Percentiles rank a stretch among this genome's conserved stretches.
These are phyloP conservation scores for Colletotrichum lini DNA, from an alignment of 2,329 filamentous ascomycete genomes.

Conservation along the genomic window DNA sequence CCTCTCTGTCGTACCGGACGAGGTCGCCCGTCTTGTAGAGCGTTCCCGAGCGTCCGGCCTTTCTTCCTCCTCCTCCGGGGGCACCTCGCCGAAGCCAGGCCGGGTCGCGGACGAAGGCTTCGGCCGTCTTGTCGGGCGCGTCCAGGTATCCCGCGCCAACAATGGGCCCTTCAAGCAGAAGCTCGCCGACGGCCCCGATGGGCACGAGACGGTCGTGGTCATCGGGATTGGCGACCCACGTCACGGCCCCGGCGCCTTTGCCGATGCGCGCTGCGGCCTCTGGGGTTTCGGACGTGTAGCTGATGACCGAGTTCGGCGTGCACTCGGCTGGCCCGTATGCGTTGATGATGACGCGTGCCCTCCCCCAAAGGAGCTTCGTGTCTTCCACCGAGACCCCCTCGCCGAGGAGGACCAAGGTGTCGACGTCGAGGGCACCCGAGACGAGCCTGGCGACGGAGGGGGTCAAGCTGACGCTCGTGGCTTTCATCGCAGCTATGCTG, in stretches of 20 bases:
- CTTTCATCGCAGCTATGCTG: background rate
- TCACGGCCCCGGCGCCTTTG: slow-evolving; percentile 41
- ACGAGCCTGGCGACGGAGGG: background rate
- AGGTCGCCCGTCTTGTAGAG: slow-evolving; percentile 60
- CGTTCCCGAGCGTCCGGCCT: slow-evolving; percentile 43
- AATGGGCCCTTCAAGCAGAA: slow-evolving; percentile 30
- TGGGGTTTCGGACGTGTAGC: background rate
- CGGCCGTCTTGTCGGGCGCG: slow-evolving; percentile 45
- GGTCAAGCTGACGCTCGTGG: background rate
- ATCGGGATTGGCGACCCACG: slow-evolving; percentile 49
- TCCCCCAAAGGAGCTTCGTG: background rate
- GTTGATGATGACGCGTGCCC: background rate
- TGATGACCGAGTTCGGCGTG: background rate
- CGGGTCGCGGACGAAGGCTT: slow-evolving; percentile 37
- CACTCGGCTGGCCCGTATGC: slow-evolving; percentile 5
- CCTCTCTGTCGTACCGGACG: slow-evolving; percentile 50
- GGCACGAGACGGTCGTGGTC: slow-evolving; percentile 48
- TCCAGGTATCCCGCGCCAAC: slow-evolving; percentile 30
- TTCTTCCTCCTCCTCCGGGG: slow-evolving; percentile 41
- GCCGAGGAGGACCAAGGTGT: background rate
- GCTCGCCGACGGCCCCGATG: slow-evolving; percentile 43
- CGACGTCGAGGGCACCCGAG: background rate
- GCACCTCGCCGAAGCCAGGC: background rate
- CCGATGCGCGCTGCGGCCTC: slow-evolving; percentile 35
- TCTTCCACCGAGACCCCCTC: background rate